Base-by-base conservation (phyloP, 495 filamentous ascomycete species). In the Cenococcum geophilum region DNA sequence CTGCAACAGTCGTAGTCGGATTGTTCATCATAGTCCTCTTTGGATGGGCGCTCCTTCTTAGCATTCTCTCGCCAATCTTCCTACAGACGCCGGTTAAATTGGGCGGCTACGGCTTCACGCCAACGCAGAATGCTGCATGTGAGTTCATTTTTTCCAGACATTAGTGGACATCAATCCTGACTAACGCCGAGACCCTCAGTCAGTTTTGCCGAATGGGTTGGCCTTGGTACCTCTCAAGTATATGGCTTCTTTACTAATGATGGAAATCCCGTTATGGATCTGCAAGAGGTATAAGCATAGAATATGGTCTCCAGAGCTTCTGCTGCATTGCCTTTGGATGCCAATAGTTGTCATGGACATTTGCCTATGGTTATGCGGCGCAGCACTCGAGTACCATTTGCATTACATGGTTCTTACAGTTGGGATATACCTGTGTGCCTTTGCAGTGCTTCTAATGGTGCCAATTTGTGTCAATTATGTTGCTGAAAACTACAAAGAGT, bases 231-330 rank as follows among this genome's bases (percentile, higher is more conserved):
- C 8, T 58, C 60, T n/a, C 56, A 62, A 35, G 40, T 23, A 12
- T 62, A 62, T 40, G 57, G 42, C 10, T 60, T 22, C 42, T 60
- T 63, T 23, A n/a, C 60, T 5, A 63, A 63, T 42, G 61, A 63
- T 42, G 6, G 25, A n/a, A 27, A 21, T 58, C 16, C 61, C 61
- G 8, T 43, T 63, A 18, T 57, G 32, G 55, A 23, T 60, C 18
- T 58, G 58, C 16, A 27, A 20, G 23, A n/a, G 43, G 27, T 50
- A 34, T 21, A 40, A 14, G 14, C 20, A 21, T 11, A 56, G 61
- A 14, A 52, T 20, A 27, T 63, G 61, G 61, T 20, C 48, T 27
- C 12, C 61, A 20, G 61, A 63, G 47, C 60, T 55, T 36, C 57
- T 58, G 25, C 57, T 63, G 4, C 14, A 27, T 35, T 27, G 20